Evolutionary conservation across 805 yeast species (phyloP).

Genomic region (Maudiozyma turicensis): DNA sequence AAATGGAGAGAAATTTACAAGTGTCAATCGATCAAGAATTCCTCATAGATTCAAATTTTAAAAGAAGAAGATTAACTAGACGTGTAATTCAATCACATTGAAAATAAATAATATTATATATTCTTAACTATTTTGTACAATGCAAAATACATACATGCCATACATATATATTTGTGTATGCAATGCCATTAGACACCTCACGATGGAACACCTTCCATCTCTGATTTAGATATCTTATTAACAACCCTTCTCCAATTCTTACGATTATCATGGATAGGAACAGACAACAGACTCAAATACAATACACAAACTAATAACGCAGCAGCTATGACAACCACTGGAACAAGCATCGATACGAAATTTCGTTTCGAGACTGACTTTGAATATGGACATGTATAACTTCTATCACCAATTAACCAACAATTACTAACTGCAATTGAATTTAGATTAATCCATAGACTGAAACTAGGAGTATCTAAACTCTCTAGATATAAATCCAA

Average conservation of each 20-base stretch:
- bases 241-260: slow-evolving; percentile 52
- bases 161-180: neutral
- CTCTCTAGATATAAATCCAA: slow-evolving; percentile 11
- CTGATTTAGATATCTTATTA: slow-evolving; percentile 48
- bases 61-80: slow-evolving; percentile 49
- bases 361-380: slow-evolving; percentile 42
- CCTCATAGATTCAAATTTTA: slow-evolving; percentile 38
- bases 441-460: slow-evolving; percentile 70
- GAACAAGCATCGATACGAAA: slow-evolving; percentile 55
- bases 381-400: slow-evolving; percentile 71
- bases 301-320: slow-evolving; percentile 43
- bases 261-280: slow-evolving; percentile 65
- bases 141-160: neutral
- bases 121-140: neutral
- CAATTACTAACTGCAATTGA: slow-evolving; percentile 65
- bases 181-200: slow-evolving; percentile 19
- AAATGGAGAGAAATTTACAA: slow-evolving; percentile 36
- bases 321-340: slow-evolving; percentile 52
- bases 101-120: neutral
- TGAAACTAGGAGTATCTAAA: slow-evolving; percentile 2
- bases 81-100: slow-evolving; percentile 31
- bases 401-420: slow-evolving; percentile 79
- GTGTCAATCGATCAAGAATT: slow-evolving; percentile 40
- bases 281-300: slow-evolving; percentile 44
- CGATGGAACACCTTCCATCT: slow-evolving; percentile 83